Evolutionary conservation across 352 stramenopile genomes (phyloP).

Genomic region (Blastocystis hominis): DNA sequence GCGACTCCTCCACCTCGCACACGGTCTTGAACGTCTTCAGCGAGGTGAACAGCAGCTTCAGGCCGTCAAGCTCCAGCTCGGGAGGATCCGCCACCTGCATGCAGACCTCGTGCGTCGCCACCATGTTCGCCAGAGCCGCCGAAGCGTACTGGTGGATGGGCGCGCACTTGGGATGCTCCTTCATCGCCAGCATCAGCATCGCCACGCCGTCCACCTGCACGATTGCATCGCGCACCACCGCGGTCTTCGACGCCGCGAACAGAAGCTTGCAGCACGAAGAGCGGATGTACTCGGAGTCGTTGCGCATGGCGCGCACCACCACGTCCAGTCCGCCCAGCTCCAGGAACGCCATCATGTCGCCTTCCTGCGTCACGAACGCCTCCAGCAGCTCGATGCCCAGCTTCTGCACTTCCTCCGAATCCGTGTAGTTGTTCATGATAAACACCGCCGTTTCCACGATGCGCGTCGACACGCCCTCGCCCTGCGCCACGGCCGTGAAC

Average conservation of each 20-base stretch:
- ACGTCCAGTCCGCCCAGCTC: slow-evolving; percentile 38
- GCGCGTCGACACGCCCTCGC: slow-evolving; percentile 31
- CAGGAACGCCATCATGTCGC: slow-evolving; percentile 50
- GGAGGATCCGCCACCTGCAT: background rate
- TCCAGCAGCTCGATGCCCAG: slow-evolving; percentile 48
- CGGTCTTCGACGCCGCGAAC: background rate
- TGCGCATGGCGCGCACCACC: slow-evolving; percentile 26
- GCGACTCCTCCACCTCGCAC: background rate
- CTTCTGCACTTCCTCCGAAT: slow-evolving; percentile 39
- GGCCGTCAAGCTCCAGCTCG: background rate
- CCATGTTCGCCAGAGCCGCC: slow-evolving; percentile 8
- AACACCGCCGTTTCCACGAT: slow-evolving; percentile 43
- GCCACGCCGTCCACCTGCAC: slow-evolving; percentile 44
- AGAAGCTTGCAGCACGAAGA: slow-evolving; percentile 32
- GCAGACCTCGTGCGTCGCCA: slow-evolving; percentile 6
- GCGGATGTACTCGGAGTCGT: slow-evolving; percentile 20
- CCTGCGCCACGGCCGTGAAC: slow-evolving; percentile 32
- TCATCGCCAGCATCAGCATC: slow-evolving; percentile 50
- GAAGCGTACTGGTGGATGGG: slow-evolving; percentile 1
- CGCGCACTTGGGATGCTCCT: slow-evolving; percentile 12
- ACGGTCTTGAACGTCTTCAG: slow-evolving; percentile 29
- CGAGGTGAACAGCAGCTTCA: slow-evolving; percentile 20
- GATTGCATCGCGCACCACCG: slow-evolving; percentile 18
- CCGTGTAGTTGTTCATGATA: slow-evolving; percentile 47
- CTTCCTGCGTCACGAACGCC: slow-evolving; percentile 30